These are phyloP conservation scores for Pyrenophora graminea DNA, from an alignment of 2,329 filamentous ascomycete genomes.

Conservation along the genomic window DNA sequence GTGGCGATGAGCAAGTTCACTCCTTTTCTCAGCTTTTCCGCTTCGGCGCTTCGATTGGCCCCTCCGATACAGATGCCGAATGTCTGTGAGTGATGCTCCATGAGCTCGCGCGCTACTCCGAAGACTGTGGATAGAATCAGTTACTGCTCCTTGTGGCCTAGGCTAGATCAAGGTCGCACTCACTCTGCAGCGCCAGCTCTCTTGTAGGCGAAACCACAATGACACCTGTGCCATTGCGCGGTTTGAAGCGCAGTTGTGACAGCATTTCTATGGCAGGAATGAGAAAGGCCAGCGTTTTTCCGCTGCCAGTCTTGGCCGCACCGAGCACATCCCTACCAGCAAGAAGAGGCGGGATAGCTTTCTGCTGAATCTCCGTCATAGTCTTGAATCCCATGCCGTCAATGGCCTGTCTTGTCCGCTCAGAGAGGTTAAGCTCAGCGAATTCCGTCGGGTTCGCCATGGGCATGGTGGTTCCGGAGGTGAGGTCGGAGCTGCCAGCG, in stretches of 20 bases:
- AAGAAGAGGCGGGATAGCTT: conserved; percentile 83
- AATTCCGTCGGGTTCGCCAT: conserved; percentile 71
- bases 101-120: conserved; percentile 88
- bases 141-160: conserved; percentile 60
- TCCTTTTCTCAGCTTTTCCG: conserved; percentile 90
- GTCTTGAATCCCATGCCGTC: conserved; percentile 89
- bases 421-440: conserved; percentile 79
- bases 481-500: conserved; percentile 51
- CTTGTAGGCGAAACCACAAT: conserved; percentile 72
- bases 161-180: no score
- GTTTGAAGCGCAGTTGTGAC: conserved; percentile 87
- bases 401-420: conserved; percentile 87
- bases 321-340: conserved; percentile 88
- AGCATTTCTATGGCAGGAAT: conserved; percentile 95
- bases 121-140: conserved; percentile 88
- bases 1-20: conserved; percentile 95
- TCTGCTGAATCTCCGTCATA: conserved; percentile 94
- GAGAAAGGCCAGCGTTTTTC: conserved; percentile 93
- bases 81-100: conserved; percentile 91
- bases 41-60: conserved; percentile 86
- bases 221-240: conserved; percentile 81
- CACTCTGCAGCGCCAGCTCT: conserved; percentile 9
- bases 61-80: conserved; percentile 96
- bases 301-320: conserved; percentile 92
- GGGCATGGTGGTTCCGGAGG: conserved; percentile 62